Conservation (phyloP, 805 yeast species). For the Lipomyces chichibuensis region DNA sequence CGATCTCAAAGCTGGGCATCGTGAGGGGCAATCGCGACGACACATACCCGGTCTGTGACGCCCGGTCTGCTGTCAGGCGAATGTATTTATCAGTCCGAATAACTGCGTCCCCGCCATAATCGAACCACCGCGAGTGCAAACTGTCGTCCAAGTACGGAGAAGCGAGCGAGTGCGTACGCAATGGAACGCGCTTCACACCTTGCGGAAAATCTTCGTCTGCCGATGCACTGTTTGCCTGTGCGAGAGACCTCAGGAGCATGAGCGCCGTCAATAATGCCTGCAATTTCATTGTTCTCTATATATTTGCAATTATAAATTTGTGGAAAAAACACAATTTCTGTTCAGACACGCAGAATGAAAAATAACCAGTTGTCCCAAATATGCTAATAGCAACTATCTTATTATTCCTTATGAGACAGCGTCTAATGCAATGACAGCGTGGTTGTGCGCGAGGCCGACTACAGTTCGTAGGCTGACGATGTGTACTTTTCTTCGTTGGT, state of each 20-base stretch:
- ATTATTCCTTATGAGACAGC: too few species aligned
- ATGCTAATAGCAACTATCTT: too few species aligned
- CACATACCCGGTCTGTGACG: conserved; percentile 57
- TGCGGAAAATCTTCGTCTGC: conserved; percentile 16
- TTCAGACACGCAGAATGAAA: too few species aligned
- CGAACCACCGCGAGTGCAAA: conserved; percentile 41
- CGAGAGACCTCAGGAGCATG: background rate
- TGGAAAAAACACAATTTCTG: background rate
- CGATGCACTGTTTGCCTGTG: background rate
- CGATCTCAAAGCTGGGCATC: conserved; percentile 51
- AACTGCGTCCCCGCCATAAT: conserved; percentile 45
- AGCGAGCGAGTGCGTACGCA: conserved; percentile 55
- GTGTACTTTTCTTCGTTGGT: too few species aligned
- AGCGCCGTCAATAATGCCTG: background rate
- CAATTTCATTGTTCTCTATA: background rate
- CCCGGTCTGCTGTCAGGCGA: conserved; percentile 53
- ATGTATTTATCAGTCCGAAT: conserved; percentile 43
- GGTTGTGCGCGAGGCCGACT: too few species aligned
- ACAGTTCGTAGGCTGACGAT: too few species aligned
- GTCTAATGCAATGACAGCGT: too few species aligned
- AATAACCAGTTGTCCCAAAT: too few species aligned
- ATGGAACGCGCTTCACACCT: conserved; percentile 44
- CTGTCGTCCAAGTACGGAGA: conserved; percentile 42
- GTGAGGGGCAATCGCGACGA: conserved; percentile 50
- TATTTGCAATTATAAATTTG: background rate